Base-by-base conservation (phyloP, 2,329 filamentous ascomycete genomes). In the Dichotomopilus funicola region DNA sequence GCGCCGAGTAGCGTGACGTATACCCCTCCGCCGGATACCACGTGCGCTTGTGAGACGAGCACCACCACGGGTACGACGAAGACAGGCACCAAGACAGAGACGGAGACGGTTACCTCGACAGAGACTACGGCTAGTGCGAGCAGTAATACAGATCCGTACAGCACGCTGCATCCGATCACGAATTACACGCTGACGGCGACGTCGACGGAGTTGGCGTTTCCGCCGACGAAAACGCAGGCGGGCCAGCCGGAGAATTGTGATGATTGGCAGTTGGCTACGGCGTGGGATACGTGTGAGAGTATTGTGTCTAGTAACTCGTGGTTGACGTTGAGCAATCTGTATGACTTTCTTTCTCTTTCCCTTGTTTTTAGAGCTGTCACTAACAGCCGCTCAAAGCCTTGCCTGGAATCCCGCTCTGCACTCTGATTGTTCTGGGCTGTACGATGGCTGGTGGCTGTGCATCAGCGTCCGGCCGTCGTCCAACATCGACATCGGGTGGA, bases 381-480 rank as follows among this genome's bases (percentile, higher is more conserved):
- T 40, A 7, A 49, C 37, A 7, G 6, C 9, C 2, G 2, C 12
- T 41, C 7, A 10, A 6, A 49, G 47, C 5, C 12, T 49, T 7
- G 47, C 7, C 6, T 51, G 49, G 49, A 51, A 51, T 13, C 49
- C 49, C 5, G 37, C 49, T 37, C 19, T 51, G 11, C 38, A 27
- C 37, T 13, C 49, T 4, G 49, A 51, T 8, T 51, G 49, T 37
- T 51, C 49, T 8, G 49, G 49, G 3, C 49, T 51, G 27, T 51
- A 51, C 49, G 49, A 42, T 12, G 37, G 40, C 12, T 51, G 40
- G 38, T 51, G 49, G 49, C 27, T 51, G 31, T 51, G 49, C n/a
- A 42, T 51, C 38, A 51, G 19, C n/a, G 47, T 49, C 47, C 47
- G 47, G 10, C 47, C 47, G 31, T 19, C 47, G 19, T 49, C 47